phyloP scores from a whole-genome alignment of 306 rosid genomes.

The Bauhinia variegata region DNA sequence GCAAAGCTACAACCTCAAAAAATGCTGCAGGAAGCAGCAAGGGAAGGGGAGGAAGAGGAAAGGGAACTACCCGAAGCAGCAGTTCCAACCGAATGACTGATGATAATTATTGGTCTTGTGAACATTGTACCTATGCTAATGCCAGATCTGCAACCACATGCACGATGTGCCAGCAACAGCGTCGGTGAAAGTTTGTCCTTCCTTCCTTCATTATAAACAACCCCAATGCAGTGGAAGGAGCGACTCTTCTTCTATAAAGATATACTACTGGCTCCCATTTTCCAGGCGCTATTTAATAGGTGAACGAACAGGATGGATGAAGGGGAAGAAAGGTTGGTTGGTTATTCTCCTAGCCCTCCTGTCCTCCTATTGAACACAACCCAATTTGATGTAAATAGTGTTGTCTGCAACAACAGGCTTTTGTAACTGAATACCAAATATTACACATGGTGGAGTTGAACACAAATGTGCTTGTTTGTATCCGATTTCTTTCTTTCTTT shows the following conservation, averaged over 20 bases:
- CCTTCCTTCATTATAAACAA: constrained; percentile 15
- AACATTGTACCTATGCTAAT: constrained; percentile 50
- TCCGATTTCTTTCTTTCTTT: constrained; percentile 30
- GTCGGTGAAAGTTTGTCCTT: constrained; percentile 36
- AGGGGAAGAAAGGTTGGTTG: constrained; percentile 34
- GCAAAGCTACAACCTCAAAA: constrained; percentile 52
- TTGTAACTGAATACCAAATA: constrained; percentile 39
- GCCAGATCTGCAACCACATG: constrained; percentile 39
- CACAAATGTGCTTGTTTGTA: constrained; percentile 41
- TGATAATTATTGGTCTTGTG: constrained; percentile 46
- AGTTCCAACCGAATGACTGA: constrained; percentile 39
- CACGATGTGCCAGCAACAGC: constrained; percentile 50
- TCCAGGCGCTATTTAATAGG: constrained; percentile 30
- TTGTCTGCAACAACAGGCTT: constrained; percentile 42
- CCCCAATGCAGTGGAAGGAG: constrained; percentile 12
- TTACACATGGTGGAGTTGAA: constrained; percentile 34
- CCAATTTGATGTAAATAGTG: constrained; percentile 46
- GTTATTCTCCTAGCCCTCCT: constrained; percentile 23
- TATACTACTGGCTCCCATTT: constrained; percentile 36
- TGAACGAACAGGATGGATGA: constrained; percentile 29
- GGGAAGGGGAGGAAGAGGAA: neutral
- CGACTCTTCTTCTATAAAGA: constrained; percentile 4
- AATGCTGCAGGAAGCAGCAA: constrained; percentile 47
- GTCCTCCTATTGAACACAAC: constrained; percentile 18
- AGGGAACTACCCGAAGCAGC: constrained; percentile 18